A percentile compares a stretch with the other conserved stretches of the same genome.
These are phyloP conservation scores for Meyerozyma athensensis DNA, from an alignment of 1,139 yeast species.

Conservation along the genomic window DNA sequence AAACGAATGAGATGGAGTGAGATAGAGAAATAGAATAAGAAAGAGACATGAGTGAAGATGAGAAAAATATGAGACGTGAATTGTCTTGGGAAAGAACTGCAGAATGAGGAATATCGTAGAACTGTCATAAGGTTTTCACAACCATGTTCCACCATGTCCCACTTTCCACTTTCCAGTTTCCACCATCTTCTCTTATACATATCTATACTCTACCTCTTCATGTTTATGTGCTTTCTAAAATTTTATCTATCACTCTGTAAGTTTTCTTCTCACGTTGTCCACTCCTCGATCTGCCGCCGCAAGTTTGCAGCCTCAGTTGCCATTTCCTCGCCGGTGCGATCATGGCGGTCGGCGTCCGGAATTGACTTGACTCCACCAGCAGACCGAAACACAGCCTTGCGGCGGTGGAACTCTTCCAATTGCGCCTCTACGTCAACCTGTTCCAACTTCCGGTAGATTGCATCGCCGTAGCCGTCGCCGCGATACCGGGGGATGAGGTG, in stretches of 20 bases:
- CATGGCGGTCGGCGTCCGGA: conserved; percentile 46
- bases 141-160: no score
- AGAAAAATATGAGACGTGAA: no score
- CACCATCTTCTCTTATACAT: no score
- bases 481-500: conserved; percentile 82
- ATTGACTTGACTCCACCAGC: conserved; percentile 30
- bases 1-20: no score
- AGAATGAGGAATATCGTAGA: no score
- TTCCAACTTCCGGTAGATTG: conserved; percentile 61
- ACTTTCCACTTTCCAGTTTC: no score
- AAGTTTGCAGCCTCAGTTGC: conserved; percentile 55
- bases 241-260: background rate
- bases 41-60: no score
- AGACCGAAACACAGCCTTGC: conserved; percentile 20
- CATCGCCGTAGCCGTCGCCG: conserved; percentile 65
- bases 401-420: conserved; percentile 26
- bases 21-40: no score
- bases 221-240: no score
- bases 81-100: no score
- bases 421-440: conserved; percentile 28
- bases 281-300: conserved; percentile 35
- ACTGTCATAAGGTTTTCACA: no score
- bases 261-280: conserved; percentile 6
- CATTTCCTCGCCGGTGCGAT: conserved; percentile 61
- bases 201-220: no score